phyloP scores from a whole-genome alignment of 768 basidiomycete species.

The Nidularia pulvinata region DNA sequence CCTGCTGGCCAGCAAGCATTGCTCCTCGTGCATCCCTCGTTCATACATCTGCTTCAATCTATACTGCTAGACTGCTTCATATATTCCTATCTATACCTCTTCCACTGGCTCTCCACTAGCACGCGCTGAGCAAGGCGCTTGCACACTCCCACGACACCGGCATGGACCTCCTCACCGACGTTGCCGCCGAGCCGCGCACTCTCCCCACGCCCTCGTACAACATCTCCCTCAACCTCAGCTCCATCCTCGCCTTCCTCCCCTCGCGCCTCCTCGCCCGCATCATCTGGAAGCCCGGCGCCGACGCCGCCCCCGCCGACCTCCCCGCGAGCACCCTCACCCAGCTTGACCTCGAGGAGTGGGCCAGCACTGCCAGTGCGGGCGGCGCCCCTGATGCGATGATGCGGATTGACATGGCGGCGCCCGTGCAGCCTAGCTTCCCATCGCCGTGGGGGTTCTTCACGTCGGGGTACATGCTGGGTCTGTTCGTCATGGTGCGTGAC shows the following conservation, averaged over 20 bases:
- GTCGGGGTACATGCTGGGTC: conserved; percentile 68
- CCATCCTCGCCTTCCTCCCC: conserved; percentile 12
- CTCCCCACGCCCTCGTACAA: background rate
- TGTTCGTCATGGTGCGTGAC: too few species aligned
- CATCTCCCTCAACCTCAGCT: conserved; percentile 1
- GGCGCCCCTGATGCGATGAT: background rate
- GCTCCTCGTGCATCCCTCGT: too few species aligned
- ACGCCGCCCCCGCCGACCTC: background rate
- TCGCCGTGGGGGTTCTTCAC: conserved; percentile 75
- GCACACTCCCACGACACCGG: too few species aligned
- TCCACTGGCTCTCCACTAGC: background rate
- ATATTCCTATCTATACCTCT: background rate
- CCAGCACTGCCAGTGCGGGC: background rate
- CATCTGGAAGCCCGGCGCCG: conserved; percentile 31
- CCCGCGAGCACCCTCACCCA: background rate
- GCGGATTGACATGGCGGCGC: background rate
- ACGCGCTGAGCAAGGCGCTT: too few species aligned
- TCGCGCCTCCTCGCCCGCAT: conserved; percentile 36
- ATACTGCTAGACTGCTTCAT: too few species aligned
- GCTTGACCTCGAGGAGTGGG: background rate
- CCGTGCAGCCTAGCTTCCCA: conserved; percentile 31
- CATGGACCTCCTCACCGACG: background rate
- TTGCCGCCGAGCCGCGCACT: background rate
- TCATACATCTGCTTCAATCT: too few species aligned
- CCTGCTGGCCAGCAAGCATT: too few species aligned